phyloP scores from a whole-genome alignment of 768 basidiomycete species.

The Termitomyces sp. region DNA sequence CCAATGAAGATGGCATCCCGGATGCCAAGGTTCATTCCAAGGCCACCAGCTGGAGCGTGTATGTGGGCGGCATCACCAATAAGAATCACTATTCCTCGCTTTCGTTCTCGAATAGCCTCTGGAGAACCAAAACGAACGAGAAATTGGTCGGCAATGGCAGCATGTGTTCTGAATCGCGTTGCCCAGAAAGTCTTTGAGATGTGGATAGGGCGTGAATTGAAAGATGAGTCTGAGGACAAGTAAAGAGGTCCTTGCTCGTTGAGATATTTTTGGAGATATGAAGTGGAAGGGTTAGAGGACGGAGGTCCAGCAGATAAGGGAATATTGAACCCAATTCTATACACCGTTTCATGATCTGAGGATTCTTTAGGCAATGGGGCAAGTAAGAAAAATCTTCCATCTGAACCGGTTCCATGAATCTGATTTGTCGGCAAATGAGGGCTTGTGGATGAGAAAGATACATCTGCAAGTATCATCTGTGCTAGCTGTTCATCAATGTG shows the following conservation, averaged over 20 bases:
- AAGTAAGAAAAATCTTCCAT: slow-evolving; percentile 26
- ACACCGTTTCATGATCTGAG: slow-evolving; percentile 19
- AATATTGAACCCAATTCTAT: slow-evolving; percentile 35
- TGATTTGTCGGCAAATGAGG: slow-evolving; percentile 16
- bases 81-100: slow-evolving; percentile 12
- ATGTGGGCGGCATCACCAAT: slow-evolving; percentile 39
- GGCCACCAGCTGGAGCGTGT: slow-evolving; percentile 49
- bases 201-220: slow-evolving; percentile 23
- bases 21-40: slow-evolving; percentile 57
- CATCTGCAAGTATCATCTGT: slow-evolving; percentile 43
- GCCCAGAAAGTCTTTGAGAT: slow-evolving; percentile 37
- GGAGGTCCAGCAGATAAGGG: slow-evolving; percentile 27
- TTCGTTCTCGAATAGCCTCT: not conserved
- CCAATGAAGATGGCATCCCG: slow-evolving; percentile 45
- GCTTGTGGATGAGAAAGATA: slow-evolving; percentile 27
- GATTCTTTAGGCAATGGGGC: slow-evolving; percentile 29
- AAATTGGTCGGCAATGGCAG: slow-evolving; percentile 34
- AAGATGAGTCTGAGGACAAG: slow-evolving; percentile 27
- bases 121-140: slow-evolving; percentile 20
- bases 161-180: slow-evolving; percentile 40
- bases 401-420: slow-evolving; percentile 18
- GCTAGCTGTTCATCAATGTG: slow-evolving; percentile 21
- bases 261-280: slow-evolving; percentile 39
- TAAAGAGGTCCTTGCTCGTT: slow-evolving; percentile 30
- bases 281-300: slow-evolving; percentile 27